Conservation (phyloP, 257 asterid genomes). For the Solanum ahanhuiri region DNA sequence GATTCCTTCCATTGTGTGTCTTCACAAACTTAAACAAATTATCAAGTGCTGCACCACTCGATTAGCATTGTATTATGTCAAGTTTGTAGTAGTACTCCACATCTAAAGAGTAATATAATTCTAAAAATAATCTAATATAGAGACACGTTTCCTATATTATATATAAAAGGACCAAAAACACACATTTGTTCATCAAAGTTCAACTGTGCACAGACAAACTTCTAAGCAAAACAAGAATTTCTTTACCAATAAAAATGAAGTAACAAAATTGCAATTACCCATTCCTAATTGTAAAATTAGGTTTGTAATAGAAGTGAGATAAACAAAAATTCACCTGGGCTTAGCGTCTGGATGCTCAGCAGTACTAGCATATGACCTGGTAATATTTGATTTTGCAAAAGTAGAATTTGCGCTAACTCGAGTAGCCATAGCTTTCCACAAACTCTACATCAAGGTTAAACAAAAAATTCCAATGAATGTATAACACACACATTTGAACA, state of each 20-base stretch:
- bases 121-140: no score
- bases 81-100: no score
- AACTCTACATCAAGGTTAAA: background rate
- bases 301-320: background rate
- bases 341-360: background rate
- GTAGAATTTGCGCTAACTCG: background rate
- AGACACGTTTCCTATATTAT: no score
- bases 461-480: background rate
- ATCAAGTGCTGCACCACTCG: background rate
- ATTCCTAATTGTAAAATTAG: background rate
- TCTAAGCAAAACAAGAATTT: no score
- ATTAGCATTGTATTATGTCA: background rate
- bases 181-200: no score
- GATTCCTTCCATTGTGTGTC: background rate
- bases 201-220: no score
- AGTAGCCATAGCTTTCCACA: background rate
- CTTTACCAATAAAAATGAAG: background rate
- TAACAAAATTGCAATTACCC: background rate
- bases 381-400: background rate
- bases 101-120: no score
- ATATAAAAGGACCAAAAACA: no score
- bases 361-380: background rate
- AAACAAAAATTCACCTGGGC: background rate
- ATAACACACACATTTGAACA: background rate
- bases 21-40: background rate